These are phyloP conservation scores for Aspergillus tamarii DNA, from an alignment of 2,329 filamentous ascomycete genomes.

Conservation along the genomic window DNA sequence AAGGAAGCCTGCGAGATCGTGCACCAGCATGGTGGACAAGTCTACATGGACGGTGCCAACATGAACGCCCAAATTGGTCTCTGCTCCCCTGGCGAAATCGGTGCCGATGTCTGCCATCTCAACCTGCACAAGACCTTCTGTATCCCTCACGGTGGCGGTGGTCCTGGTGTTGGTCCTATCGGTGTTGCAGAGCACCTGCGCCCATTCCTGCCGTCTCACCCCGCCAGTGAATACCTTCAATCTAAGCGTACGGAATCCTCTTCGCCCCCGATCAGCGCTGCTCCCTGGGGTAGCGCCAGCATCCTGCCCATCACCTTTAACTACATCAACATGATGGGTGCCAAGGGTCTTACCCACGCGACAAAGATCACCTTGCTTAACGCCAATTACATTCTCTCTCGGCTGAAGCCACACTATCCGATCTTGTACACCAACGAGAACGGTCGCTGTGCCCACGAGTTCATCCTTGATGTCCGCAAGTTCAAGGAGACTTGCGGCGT, in stretches of 20 bases:
- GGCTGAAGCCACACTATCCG: constrained; percentile 80
- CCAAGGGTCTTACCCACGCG: constrained; percentile 79
- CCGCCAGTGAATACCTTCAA: constrained; percentile 55
- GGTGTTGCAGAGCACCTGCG: constrained; percentile 82
- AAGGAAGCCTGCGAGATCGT: constrained; percentile 85
- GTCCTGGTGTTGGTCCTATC: constrained; percentile 90
- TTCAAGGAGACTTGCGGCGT: constrained; percentile 83
- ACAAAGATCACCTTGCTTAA: constrained; percentile 94
- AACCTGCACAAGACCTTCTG: constrained; percentile 99
- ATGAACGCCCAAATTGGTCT: constrained; percentile 98
- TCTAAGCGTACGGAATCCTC: constrained; percentile 51
- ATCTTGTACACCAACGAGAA: constrained; percentile 93
- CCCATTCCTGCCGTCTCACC: constrained; percentile 75
- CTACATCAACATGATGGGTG: constrained; percentile 93
- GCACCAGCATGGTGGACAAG: constrained; percentile 84
- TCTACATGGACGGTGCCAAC: constrained; percentile 99
- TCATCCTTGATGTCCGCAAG: constrained; percentile 85
- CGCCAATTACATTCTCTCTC: constrained; percentile 93
- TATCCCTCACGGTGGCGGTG: constrained; percentile 93
- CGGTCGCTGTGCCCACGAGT: constrained; percentile 92
- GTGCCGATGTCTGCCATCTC: constrained; percentile 93
- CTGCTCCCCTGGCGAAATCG: constrained; percentile 92
- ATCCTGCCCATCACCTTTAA: constrained; percentile 94
- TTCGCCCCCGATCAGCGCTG: constrained; percentile 73
- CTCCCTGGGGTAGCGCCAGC: constrained; percentile 83